Evolutionary conservation across 805 yeast species (phyloP), one percentile per base, ranked within the genome.

Genomic region (Jamesozyma piceae): DNA sequence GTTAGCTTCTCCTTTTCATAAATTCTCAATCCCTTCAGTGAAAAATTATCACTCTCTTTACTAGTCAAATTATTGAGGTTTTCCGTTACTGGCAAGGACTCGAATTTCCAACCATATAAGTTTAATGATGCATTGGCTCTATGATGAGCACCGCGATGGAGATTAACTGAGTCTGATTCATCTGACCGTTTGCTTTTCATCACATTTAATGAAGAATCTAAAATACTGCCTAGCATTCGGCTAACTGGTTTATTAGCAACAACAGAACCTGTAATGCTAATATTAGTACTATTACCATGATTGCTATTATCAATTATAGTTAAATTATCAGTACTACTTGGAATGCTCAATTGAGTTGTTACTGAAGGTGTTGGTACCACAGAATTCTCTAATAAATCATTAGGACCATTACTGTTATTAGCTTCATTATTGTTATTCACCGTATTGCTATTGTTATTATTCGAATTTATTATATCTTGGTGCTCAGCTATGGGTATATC

Each of bases 11-110:
- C 51, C 29, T 55, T 59, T 22, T 64, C 56, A 48, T 66, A 74
- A 31, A 60, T 63, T 0, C 77, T 76, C 28, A 74, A 52, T 0
- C 79, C 78, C 49, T 58, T 68, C 2, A 30, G 15, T 1, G 71
- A 56, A 47, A 51, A 62, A 8, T 44, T 22, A 11, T 47, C 42
- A 30, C 49, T 24, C 20, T 33, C 48, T 10, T 54, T 39, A 8
- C 55, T 52, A 11, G 46, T 42, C n/a, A 54, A 38, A n/a, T 42
- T 30, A 13, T 36, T 19, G 17, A 30, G 17, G 17, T 22, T 21
- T 5, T 33, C 43, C 14, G 27, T 32, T 3, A 43, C 8, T 4
- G 65, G 64, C n/a, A 49, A 48, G 13, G 49, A 46, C 26, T 54
- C 63, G 41, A 60, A 61, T 44, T 61, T 60, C 65, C 64, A 59